Evolutionary conservation across 1,284 basidiomycete species (phyloP).

Genomic region (Ceratobasidium sp.): DNA sequence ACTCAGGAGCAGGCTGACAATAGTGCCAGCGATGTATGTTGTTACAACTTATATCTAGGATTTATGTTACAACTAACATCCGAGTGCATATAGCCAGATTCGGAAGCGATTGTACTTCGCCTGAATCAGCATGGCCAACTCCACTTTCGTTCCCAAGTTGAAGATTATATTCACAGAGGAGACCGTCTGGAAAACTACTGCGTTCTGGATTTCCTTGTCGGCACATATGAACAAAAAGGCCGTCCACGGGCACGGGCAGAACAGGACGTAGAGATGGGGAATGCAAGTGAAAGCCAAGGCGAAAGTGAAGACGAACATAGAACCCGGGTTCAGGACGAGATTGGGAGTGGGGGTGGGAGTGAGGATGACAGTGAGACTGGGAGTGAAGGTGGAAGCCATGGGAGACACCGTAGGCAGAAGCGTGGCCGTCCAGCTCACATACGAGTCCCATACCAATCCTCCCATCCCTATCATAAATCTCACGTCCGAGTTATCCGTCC

Average conservation of each 20-base stretch:
- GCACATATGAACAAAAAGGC: constrained; percentile 12
- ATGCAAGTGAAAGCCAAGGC: background rate
- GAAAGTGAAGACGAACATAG: too few species aligned
- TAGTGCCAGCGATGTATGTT: too few species aligned
- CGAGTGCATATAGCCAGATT: background rate
- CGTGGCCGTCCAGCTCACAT: background rate
- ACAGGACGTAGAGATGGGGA: too few species aligned
- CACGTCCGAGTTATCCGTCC: background rate
- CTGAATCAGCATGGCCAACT: background rate
- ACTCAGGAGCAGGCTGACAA: too few species aligned
- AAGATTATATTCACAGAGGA: background rate
- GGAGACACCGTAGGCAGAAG: background rate
- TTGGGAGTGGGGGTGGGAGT: too few species aligned
- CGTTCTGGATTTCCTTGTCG: constrained; percentile 10
- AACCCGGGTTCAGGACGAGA: too few species aligned
- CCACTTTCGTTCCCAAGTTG: background rate
- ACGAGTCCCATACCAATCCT: background rate
- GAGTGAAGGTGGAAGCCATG: background rate
- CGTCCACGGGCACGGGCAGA: too few species aligned
- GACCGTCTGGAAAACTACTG: too few species aligned
- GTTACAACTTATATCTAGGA: too few species aligned
- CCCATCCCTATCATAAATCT: background rate
- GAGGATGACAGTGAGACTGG: too few species aligned
- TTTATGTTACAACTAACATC: too few species aligned
- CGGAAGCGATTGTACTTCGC: background rate